Base-by-base conservation (phyloP, 805 yeast genomes). In the Pichia thaimueangensis region DNA sequence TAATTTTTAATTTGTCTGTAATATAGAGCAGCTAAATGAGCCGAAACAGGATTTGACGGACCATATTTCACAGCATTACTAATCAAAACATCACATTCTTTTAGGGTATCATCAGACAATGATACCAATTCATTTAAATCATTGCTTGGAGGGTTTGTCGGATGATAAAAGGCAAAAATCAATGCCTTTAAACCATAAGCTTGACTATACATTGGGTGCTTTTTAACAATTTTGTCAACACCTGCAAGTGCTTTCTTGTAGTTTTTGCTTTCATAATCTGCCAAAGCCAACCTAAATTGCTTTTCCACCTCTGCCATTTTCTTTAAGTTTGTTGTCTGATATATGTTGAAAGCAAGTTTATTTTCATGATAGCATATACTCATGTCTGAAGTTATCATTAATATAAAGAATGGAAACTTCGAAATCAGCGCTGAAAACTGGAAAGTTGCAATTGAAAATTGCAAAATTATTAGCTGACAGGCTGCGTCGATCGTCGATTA, bases 111-210 rank as follows among this genome's bases (percentile, higher is more conserved):
- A 6, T 45, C 22, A 39, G 80, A 78, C 36, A 76, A 54, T 49
- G 75, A 73, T 57, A 70, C 69, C 47, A 81, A 64, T 11, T 21
- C 40, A 35, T 40, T 42, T 5, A 37, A 43, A 22, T 48, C 47
- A 6, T 42, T 37, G 21, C 34, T 31, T 20, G 40, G n/a, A 20
- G 47, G 35, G 6, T 37, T 25, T 9, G 27, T 22, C 17, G 48
- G 47, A 30, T 45, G 47, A 35, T 42, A 41, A 30, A 42, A 45
- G 1, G 45, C 19, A n/a, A 30, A 30, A 44, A 78, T 67, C 41
- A 94, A 69, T 2, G 95, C 97, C 63, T 91, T 91, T 55, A 93
- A 70, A 3, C 96, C 86, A 42, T 85, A 65, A 3, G 94, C 78
- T 55, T 86, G 95, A 22, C 88, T 82, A 60, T 86, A 88, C 39